Conservation (phyloP, 306 rosid genomes). For the Corylus heterophylla region DNA sequence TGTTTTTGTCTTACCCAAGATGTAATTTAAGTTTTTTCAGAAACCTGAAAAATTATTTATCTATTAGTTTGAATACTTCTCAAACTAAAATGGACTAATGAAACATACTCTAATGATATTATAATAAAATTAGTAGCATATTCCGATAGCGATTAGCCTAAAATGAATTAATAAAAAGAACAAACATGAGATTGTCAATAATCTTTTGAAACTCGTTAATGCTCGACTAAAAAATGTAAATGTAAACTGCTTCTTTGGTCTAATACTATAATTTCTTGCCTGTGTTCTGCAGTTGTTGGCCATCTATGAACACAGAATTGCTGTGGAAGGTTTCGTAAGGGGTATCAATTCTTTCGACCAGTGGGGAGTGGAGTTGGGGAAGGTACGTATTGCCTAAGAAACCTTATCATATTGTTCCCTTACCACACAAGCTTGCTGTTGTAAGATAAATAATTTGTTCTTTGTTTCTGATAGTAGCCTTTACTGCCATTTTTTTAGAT, state of each 20-base stretch:
- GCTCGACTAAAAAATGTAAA: not conserved
- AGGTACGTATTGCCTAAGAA: constrained; percentile 49
- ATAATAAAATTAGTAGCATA: no score
- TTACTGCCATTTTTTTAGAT: not conserved
- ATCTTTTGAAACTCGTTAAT: no score
- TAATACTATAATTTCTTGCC: constrained; percentile 23
- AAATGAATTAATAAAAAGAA: no score
- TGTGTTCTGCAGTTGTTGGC: constrained; percentile 70
- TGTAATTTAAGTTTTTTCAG: no score
- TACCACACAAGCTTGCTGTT: constrained; percentile 1
- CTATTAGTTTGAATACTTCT: no score
- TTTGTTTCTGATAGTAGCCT: constrained; percentile 12
- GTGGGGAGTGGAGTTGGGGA: constrained; percentile 99
- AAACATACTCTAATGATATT: no score
- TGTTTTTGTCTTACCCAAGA: no score
- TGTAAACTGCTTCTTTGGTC: constrained; percentile 22
- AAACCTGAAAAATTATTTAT: no score
- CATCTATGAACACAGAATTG: constrained; percentile 90
- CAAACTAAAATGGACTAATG: no score
- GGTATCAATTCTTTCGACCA: constrained; percentile 97
- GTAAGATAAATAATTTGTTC: not conserved
- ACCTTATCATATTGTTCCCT: constrained; percentile 6
- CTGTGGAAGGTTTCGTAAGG: constrained; percentile 93
- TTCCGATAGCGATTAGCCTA: no score
- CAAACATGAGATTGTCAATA: no score